These are phyloP conservation scores for Podaxis rugospora DNA, from an alignment of 768 basidiomycete genomes.

Conservation along the genomic window DNA sequence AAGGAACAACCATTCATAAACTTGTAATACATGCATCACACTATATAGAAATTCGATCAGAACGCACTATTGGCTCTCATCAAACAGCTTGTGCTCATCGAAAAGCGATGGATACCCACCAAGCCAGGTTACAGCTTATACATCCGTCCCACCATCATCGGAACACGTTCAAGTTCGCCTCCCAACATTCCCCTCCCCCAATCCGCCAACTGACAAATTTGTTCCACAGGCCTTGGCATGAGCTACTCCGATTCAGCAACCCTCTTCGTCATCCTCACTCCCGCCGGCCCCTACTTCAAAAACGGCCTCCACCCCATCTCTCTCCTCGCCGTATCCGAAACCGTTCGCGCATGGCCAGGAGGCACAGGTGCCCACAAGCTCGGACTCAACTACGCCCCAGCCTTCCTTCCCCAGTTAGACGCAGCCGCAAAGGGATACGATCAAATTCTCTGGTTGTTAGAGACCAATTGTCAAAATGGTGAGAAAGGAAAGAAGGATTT, in stretches of 20 bases:
- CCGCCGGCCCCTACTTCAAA: constrained; percentile 74
- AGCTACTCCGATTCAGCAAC: constrained; percentile 68
- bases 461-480: constrained; percentile 30
- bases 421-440: constrained; percentile 68
- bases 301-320: constrained; percentile 54
- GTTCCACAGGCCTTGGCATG: constrained; percentile 45
- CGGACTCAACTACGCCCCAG: constrained; percentile 60
- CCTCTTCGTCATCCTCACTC: constrained; percentile 71
- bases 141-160: constrained; percentile 76
- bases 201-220: neutral
- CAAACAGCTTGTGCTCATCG: constrained; percentile 64
- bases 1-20: neutral
- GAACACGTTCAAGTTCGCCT: constrained; percentile 43
- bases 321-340: constrained; percentile 36
- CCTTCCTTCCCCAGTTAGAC: constrained; percentile 58
- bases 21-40: neutral
- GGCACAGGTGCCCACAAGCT: constrained; percentile 82
- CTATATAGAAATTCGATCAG: constrained; percentile 65
- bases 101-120: constrained; percentile 83
- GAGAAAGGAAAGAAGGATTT: constrained; percentile 14
- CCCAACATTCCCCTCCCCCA: constrained; percentile 31
- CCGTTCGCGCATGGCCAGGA: constrained; percentile 45
- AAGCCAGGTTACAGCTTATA: constrained; percentile 77
- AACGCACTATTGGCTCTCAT: constrained; percentile 68
- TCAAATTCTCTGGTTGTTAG: constrained; percentile 69